Evolutionary conservation across 2,329 filamentous ascomycete genomes (phyloP).

Genomic region (Neonectria faginata): DNA sequence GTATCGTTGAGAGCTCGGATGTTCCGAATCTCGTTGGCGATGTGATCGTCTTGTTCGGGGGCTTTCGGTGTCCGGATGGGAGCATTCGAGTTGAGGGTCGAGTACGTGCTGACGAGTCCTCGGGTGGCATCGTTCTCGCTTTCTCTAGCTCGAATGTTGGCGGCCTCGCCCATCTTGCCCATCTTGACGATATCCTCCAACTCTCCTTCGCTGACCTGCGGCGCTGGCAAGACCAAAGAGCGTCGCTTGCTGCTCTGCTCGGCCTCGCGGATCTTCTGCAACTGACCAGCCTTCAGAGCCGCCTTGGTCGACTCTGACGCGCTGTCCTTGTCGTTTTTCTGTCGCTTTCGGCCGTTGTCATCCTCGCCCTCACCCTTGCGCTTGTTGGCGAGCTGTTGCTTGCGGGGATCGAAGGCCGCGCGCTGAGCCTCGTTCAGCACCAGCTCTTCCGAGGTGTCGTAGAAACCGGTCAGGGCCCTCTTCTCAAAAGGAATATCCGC

Average conservation of each 20-base stretch:
- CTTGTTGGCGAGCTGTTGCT: constrained; percentile 91
- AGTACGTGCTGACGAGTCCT: constrained; percentile 89
- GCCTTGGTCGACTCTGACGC: constrained; percentile 85
- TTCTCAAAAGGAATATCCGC: constrained; percentile 99
- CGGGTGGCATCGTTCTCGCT: constrained; percentile 88
- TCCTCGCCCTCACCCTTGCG: constrained; percentile 95
- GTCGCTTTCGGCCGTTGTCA: constrained; percentile 82
- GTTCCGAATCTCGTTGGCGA: constrained; percentile 96
- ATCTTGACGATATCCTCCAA: constrained; percentile 99
- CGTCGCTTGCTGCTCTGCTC: constrained; percentile 96
- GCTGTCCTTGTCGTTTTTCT: constrained; percentile 88
- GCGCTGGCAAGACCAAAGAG: constrained; percentile 83
- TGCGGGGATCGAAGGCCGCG: constrained; percentile 89
- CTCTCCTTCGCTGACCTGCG: constrained; percentile 92
- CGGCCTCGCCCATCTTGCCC: constrained; percentile 92
- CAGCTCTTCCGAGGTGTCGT: constrained; percentile 89
- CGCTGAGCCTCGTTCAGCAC: constrained; percentile 84
- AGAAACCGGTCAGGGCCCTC: constrained; percentile 87
- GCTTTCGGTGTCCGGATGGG: constrained; percentile 94
- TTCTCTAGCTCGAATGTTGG: constrained; percentile 77
- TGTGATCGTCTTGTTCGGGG: constrained; percentile 91
- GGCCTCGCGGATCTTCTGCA: constrained; percentile 94
- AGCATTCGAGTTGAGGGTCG: constrained; percentile 80
- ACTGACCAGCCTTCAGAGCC: constrained; percentile 90
- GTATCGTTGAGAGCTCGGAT: constrained; percentile 93